Conservation (phyloP, 2,329 filamentous ascomycete species). For the Colletotrichum agaves region DNA sequence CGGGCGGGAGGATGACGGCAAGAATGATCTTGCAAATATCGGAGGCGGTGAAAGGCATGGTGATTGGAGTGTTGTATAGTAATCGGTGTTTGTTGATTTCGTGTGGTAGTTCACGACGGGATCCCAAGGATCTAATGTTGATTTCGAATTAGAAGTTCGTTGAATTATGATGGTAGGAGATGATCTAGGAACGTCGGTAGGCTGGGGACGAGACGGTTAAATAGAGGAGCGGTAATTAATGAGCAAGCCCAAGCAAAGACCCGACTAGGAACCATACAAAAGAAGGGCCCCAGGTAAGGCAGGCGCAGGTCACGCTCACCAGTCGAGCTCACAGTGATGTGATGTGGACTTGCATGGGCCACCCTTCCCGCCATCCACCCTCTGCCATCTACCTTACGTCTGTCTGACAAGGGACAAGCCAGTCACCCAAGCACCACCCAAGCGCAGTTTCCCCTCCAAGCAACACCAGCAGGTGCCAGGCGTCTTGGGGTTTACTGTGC, state of each 20-base stretch:
- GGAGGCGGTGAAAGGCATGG: slow-evolving; percentile 67
- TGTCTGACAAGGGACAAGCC: slow-evolving; percentile 38
- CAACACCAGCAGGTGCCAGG: slow-evolving; percentile 2
- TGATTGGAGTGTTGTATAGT: slow-evolving; percentile 42
- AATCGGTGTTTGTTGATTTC: slow-evolving; percentile 10
- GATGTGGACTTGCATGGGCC: slow-evolving; percentile 39
- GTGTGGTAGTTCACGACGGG: slow-evolving; percentile 15
- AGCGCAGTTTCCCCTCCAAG: slow-evolving; percentile 23
- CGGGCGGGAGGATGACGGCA: slow-evolving; percentile 87
- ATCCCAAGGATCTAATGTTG: slow-evolving; percentile 14
- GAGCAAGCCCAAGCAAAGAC: slow-evolving; percentile 2
- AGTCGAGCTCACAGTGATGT: slow-evolving; percentile 36
- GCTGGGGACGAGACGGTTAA: slow-evolving; percentile 30
- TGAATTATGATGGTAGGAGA: slow-evolving; percentile 19
- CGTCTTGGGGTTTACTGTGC: slow-evolving; percentile 2
- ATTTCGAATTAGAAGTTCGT: slow-evolving; percentile 14
- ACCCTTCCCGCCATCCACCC: slow-evolving; percentile 20
- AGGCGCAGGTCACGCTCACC: slow-evolving; percentile 16
- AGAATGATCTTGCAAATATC: slow-evolving; percentile 79
- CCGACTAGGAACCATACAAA: not conserved
- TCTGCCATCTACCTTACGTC: slow-evolving; percentile 23
- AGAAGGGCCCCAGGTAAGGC: slow-evolving; percentile 15
- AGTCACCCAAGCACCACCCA: slow-evolving; percentile 32
- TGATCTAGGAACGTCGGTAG: not conserved
- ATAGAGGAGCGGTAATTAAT: not conserved